These are phyloP conservation scores for Geosmithia flava DNA, from an alignment of 2,329 filamentous ascomycete genomes.

Conservation along the genomic window DNA sequence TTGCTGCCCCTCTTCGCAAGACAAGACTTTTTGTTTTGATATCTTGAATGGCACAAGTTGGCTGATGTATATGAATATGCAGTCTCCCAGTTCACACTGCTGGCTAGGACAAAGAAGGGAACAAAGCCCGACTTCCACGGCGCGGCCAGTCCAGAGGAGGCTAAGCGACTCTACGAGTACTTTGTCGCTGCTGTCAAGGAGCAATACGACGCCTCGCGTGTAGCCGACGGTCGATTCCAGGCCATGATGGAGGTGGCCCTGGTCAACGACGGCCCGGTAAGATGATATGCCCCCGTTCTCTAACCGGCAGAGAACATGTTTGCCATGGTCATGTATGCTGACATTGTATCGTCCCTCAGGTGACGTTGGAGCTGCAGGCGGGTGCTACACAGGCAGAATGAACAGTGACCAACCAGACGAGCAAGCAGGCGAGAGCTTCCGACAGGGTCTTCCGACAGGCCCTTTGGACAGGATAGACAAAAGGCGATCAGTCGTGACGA, in stretches of 20 bases:
- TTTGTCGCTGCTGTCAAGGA: slow-evolving; percentile 69
- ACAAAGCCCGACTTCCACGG: slow-evolving; percentile 93
- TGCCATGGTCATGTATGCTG: background rate
- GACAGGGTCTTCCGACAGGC: too few species aligned
- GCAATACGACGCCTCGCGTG: slow-evolving; percentile 58
- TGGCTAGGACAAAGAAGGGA: slow-evolving; percentile 89
- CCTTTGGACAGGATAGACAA: background rate
- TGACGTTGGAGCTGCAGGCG: slow-evolving; percentile 5
- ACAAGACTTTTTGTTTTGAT: too few species aligned
- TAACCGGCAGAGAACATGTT: background rate
- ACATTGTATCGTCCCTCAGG: slow-evolving; percentile 1
- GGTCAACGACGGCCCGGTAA: slow-evolving; percentile 70
- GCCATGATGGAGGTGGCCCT: slow-evolving; percentile 98
- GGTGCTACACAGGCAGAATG: background rate
- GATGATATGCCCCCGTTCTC: slow-evolving; percentile 6
- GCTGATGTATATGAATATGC: slow-evolving; percentile 2
- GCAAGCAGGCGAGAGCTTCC: background rate
- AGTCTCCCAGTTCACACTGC: slow-evolving; percentile 96
- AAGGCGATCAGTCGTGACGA: too few species aligned
- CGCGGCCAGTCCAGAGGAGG: slow-evolving; percentile 66
- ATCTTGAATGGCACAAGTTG: background rate
- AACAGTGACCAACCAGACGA: background rate
- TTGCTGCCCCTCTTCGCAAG: background rate
- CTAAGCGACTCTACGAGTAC: slow-evolving; percentile 68
- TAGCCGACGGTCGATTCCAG: slow-evolving; percentile 94